phyloP scores from a whole-genome alignment of 2,329 filamentous ascomycete species.

The Trichoderma polysporum region DNA sequence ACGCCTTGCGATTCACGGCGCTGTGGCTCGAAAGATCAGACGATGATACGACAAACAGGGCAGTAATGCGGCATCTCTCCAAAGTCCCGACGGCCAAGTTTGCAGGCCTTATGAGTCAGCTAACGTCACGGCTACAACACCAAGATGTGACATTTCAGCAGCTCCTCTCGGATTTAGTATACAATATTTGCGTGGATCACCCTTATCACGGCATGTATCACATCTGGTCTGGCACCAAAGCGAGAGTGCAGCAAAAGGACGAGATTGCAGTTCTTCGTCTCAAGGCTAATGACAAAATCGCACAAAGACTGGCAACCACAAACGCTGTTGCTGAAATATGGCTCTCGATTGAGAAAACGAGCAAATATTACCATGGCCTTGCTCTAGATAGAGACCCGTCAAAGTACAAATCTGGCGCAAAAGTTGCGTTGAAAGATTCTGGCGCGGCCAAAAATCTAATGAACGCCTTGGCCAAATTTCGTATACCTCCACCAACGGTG shows the following conservation, averaged over 20 bases:
- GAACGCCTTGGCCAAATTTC: constrained; percentile 60
- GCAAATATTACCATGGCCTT: constrained; percentile 63
- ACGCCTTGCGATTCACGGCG: constrained; percentile 87
- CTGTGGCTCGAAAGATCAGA: constrained; percentile 88
- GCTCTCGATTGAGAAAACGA: constrained; percentile 71
- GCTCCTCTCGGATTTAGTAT: constrained; percentile 70
- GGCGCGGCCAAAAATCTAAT: constrained; percentile 62
- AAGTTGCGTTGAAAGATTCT: constrained; percentile 64
- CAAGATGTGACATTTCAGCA: constrained; percentile 71
- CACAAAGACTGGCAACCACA: constrained; percentile 57
- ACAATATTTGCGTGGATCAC: constrained; percentile 85
- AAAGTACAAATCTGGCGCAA: constrained; percentile 66
- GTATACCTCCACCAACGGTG: constrained; percentile 86
- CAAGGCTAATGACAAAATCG: constrained; percentile 68
- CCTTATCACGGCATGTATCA: constrained; percentile 98
- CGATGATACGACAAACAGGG: constrained; percentile 72
- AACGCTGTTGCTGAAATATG: constrained; percentile 58
- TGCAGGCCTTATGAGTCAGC: constrained; percentile 88
- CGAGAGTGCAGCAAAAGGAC: constrained; percentile 68
- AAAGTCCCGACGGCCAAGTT: constrained; percentile 89
- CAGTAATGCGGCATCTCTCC: constrained; percentile 67
- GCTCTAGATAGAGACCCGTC: constrained; percentile 64
- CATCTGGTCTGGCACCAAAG: constrained; percentile 79
- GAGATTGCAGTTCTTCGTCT: constrained; percentile 71
- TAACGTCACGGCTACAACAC: constrained; percentile 86